Percentiles rank a stretch among this genome's conserved stretches.
Evolutionary conservation across 169 alveolate genomes (phyloP).

Genomic region (Cryptosporidium xiaoi): DNA sequence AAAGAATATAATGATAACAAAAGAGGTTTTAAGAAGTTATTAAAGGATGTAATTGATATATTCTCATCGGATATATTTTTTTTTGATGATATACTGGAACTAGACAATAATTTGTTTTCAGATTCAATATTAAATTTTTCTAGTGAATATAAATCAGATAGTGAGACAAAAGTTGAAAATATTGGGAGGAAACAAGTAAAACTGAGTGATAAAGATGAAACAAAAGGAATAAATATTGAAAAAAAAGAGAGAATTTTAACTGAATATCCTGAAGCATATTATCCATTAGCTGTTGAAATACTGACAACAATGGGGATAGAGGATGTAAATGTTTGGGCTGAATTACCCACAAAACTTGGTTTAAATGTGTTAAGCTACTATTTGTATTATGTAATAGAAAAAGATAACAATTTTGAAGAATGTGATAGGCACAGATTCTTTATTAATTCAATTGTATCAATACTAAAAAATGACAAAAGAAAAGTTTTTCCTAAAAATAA

Average conservation of each 20-base stretch:
- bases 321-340: conserved; percentile 30
- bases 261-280: conserved; percentile 51
- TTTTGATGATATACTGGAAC: conserved; percentile 60
- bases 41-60: conserved; percentile 45
- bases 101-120: conserved; percentile 38
- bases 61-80: conserved; percentile 42
- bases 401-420: conserved; percentile 1
- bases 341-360: conserved; percentile 16
- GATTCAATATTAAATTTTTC: conserved; percentile 11
- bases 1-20: neutral
- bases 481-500: conserved; percentile 16
- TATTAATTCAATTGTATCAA: conserved; percentile 32
- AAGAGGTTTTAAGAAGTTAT: conserved; percentile 37
- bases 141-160: neutral
- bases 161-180: neutral
- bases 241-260: neutral
- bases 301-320: conserved; percentile 26
- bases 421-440: conserved; percentile 45
- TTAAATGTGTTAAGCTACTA: conserved; percentile 25
- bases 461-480: neutral
- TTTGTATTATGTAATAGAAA: neutral
- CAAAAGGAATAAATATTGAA: neutral
- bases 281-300: conserved; percentile 70
- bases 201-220: neutral
- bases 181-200: neutral